These are phyloP conservation scores for Spathaspora girioi DNA, from an alignment of 805 yeast species.

Conservation along the genomic window DNA sequence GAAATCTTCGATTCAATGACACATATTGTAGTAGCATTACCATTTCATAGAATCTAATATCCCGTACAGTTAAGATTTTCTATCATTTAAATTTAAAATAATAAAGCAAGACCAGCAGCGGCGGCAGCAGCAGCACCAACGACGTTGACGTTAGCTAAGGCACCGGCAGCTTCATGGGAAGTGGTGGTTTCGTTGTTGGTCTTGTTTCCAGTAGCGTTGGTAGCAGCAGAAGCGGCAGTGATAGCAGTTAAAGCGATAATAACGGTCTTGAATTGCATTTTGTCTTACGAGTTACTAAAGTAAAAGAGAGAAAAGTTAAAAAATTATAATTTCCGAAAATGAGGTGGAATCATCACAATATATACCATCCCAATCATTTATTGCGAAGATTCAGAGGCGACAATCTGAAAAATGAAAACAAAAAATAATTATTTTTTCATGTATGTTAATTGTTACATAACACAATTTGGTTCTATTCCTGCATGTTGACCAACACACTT, in stretches of 20 bases:
- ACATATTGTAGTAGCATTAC: not conserved
- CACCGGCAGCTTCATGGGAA: slow-evolving; percentile 15
- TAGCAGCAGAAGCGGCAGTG: slow-evolving; percentile 37
- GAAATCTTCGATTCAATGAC: not conserved
- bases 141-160: slow-evolving; percentile 16
- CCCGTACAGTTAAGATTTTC: not conserved
- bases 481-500: not conserved
- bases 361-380: not conserved
- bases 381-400: not conserved
- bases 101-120: slow-evolving; percentile 36
- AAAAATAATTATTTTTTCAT: not conserved
- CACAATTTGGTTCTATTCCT: not conserved
- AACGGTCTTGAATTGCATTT: slow-evolving; percentile 39
- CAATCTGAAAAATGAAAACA: not conserved
- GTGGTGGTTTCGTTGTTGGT: slow-evolving; percentile 16
- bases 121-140: slow-evolving; percentile 22
- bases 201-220: slow-evolving; percentile 23
- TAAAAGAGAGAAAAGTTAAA: slow-evolving; percentile 1
- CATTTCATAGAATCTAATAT: not conserved
- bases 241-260: slow-evolving; percentile 36
- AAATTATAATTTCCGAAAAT: not conserved
- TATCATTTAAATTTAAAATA: slow-evolving; percentile 22
- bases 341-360: not conserved
- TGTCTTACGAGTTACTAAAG: slow-evolving; percentile 5
- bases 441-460: not conserved